Evolutionary conservation across 2,329 filamentous ascomycete genomes (phyloP).

Genomic region (Claviceps monticola): DNA sequence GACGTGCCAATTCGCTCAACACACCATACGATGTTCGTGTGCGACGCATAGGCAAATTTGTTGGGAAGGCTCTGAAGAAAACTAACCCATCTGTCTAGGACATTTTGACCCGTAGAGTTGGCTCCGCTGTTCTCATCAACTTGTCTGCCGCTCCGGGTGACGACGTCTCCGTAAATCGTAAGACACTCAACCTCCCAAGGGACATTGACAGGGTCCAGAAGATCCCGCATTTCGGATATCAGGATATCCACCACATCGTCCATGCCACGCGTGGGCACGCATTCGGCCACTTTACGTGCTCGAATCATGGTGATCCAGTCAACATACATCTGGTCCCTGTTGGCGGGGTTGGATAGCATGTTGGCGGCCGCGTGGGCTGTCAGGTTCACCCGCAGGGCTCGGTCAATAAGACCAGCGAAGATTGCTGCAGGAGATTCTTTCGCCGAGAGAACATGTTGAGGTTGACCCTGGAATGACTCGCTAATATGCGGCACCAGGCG

Average conservation of each 20-base stretch:
- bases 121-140: conserved; percentile 12
- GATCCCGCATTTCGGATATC: conserved; percentile 52
- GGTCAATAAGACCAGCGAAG: conserved; percentile 74
- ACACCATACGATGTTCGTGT: conserved; percentile 61
- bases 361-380: conserved; percentile 89
- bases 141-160: conserved; percentile 30
- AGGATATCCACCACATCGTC: conserved; percentile 51
- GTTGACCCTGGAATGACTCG: conserved; percentile 73
- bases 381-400: conserved; percentile 80
- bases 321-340: conserved; percentile 87
- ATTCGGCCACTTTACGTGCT: conserved; percentile 48
- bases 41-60: conserved; percentile 60
- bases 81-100: conserved; percentile 64
- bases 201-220: conserved; percentile 55
- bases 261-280: conserved; percentile 48
- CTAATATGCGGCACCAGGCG: conserved; percentile 69
- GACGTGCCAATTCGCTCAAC: conserved; percentile 64
- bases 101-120: conserved; percentile 39
- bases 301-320: conserved; percentile 67
- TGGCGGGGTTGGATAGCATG: conserved; percentile 77
- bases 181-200: conserved; percentile 50
- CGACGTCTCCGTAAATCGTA: conserved; percentile 46
- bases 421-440: conserved; percentile 80
- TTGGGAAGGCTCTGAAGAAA: conserved; percentile 56
- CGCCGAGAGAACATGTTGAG: conserved; percentile 70